Conservation (phyloP, 768 basidiomycete species). For the Crucibulum laeve region DNA sequence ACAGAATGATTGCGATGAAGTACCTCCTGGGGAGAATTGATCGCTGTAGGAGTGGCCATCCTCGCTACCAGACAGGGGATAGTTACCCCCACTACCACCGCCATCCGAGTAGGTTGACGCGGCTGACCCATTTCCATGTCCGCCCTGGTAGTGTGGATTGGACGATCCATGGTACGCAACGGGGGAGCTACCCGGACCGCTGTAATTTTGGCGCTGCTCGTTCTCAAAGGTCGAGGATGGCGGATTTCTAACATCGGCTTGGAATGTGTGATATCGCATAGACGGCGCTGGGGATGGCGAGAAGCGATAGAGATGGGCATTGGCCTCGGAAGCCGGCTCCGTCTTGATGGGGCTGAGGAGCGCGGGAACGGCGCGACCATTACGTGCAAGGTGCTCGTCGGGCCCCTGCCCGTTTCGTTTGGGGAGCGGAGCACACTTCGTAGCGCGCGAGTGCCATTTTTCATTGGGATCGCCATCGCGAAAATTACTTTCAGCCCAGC, state of each 20-base stretch:
- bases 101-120: constrained; percentile 35
- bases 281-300: constrained; percentile 56
- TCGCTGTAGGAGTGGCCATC: constrained; percentile 33
- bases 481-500: constrained; percentile 79
- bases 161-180: constrained; percentile 10
- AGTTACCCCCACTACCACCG: constrained; percentile 23
- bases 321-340: constrained; percentile 48
- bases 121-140: neutral
- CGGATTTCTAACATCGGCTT: constrained; percentile 34
- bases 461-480: constrained; percentile 78
- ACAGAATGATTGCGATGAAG: constrained; percentile 42
- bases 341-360: constrained; percentile 65
- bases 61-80: constrained; percentile 32
- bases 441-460: constrained; percentile 83
- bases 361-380: constrained; percentile 36
- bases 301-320: constrained; percentile 63
- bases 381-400: constrained; percentile 22
- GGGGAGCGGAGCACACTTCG: constrained; percentile 52
- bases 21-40: constrained; percentile 26
- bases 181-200: constrained; percentile 9
- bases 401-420: constrained; percentile 30
- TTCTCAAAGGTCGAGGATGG: constrained; percentile 31
- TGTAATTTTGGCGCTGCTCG: constrained; percentile 23
- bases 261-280: constrained; percentile 49
- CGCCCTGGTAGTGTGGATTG: constrained; percentile 4